phyloP scores from a whole-genome alignment of 2,329 filamentous ascomycete species.

The Nakataea oryzae region DNA sequence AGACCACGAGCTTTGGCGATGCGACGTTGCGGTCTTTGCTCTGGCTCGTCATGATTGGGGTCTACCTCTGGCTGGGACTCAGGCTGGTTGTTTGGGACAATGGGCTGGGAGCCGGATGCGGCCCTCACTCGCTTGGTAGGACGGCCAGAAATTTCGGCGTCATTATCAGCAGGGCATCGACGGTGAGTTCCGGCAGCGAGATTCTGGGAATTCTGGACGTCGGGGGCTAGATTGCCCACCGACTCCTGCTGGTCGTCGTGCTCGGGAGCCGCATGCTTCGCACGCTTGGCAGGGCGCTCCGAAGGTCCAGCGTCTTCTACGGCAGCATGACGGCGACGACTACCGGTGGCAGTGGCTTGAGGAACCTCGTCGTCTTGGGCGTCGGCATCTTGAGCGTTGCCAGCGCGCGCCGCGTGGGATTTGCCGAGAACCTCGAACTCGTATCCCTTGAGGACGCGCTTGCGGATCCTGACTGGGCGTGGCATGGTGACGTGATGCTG shows the following conservation, averaged over 20 bases:
- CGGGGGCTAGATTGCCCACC: too few relatives aligned
- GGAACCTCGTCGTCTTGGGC: neutral
- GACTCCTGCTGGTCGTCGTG: neutral
- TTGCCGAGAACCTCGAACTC: slow-evolving; percentile 1
- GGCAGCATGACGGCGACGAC: neutral
- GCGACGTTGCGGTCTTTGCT: too few relatives aligned
- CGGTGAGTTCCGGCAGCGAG: neutral
- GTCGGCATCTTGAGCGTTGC: neutral
- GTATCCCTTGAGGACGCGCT: slow-evolving; percentile 1
- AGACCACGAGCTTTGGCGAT: too few relatives aligned
- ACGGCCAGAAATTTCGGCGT: neutral
- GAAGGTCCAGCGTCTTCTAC: neutral
- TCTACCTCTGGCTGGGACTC: too few relatives aligned
- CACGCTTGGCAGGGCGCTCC: neutral
- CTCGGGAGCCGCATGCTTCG: neutral
- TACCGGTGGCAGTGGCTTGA: neutral
- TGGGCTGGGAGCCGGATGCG: too few relatives aligned
- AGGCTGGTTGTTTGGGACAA: too few relatives aligned
- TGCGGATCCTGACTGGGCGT: slow-evolving; percentile 2
- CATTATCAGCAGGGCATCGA: neutral
- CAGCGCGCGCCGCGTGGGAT: too few relatives aligned
- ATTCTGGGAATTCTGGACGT: neutral
- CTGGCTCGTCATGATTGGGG: too few relatives aligned
- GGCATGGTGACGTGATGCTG: neutral
- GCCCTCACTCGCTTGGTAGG: neutral